phyloP scores from a whole-genome alignment of 2,329 filamentous ascomycete genomes.

The Grosmannia huntii region DNA sequence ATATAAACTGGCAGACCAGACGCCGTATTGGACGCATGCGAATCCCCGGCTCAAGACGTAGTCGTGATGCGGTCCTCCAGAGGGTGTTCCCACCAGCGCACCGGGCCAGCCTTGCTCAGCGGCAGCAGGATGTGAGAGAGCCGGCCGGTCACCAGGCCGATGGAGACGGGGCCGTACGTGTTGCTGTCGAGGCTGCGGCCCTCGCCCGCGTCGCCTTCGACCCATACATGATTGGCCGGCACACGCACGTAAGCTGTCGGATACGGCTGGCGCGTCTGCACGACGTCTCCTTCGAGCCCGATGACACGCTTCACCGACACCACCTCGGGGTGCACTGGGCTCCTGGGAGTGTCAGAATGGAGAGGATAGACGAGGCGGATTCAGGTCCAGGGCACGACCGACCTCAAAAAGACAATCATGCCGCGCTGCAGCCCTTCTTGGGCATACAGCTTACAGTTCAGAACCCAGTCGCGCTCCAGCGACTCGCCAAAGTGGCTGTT shows the following conservation, averaged over 20 bases:
- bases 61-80: conserved; percentile 6
- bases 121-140: conserved; percentile 64
- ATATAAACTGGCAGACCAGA: not conserved
- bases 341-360: conserved; percentile 31
- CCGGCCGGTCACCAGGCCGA: conserved; percentile 60
- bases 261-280: conserved; percentile 53
- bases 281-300: conserved; percentile 65
- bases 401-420: conserved; percentile 64
- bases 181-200: conserved; percentile 72
- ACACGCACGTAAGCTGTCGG: conserved; percentile 46
- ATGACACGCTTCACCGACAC: conserved; percentile 73
- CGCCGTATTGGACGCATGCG: not conserved
- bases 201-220: conserved; percentile 76
- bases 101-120: conserved; percentile 40
- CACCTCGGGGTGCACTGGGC: conserved; percentile 55
- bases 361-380: no score
- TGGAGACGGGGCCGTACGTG: conserved; percentile 73
- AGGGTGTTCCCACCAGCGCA: conserved; percentile 44
- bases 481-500: conserved; percentile 53
- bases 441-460: conserved; percentile 47
- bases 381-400: conserved; percentile 13
- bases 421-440: conserved; percentile 49
- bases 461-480: conserved; percentile 38
- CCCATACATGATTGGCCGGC: conserved; percentile 80
- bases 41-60: not conserved